Evolutionary conservation across 2,329 filamentous ascomycete genomes (phyloP).

Genomic region (Calonectria henricotiae): DNA sequence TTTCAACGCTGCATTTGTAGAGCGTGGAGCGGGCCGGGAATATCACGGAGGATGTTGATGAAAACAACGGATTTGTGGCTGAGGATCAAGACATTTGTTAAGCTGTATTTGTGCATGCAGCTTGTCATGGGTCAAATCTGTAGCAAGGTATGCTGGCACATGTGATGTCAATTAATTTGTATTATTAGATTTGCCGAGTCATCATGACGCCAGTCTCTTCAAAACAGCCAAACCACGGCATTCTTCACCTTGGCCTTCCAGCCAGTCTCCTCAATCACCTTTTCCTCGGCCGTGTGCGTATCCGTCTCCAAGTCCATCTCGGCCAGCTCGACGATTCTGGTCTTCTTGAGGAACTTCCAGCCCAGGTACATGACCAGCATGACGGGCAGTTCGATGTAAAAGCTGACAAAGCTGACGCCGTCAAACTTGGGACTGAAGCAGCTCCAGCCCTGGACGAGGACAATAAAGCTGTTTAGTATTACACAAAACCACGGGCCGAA

Average conservation of each 20-base stretch:
- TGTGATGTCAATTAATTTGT: background rate
- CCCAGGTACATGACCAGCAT: constrained; percentile 76
- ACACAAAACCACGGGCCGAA: constrained; percentile 73
- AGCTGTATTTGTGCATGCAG: too few species aligned
- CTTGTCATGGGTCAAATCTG: too few species aligned
- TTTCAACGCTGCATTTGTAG: too few species aligned
- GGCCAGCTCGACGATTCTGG: constrained; percentile 69
- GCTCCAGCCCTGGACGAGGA: constrained; percentile 77
- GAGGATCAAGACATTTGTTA: too few species aligned
- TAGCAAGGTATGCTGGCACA: too few species aligned
- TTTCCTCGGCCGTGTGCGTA: constrained; percentile 67
- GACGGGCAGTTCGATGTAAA: constrained; percentile 75
- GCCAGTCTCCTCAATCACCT: constrained; percentile 49
- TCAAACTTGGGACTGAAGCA: constrained; percentile 75
- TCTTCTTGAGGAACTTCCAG: constrained; percentile 82
- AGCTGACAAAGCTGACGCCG: constrained; percentile 75
- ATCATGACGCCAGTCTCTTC: constrained; percentile 6
- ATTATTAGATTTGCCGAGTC: background rate
- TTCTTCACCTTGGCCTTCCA: constrained; percentile 66
- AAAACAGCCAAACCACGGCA: constrained; percentile 57
- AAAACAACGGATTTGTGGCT: too few species aligned
- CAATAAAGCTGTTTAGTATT: constrained; percentile 72
- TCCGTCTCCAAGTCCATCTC: constrained; percentile 78
- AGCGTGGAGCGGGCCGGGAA: too few species aligned
- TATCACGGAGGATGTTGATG: too few species aligned